These are phyloP conservation scores for Acer saccharum DNA, from an alignment of 345 rosid genomes.

Conservation along the genomic window DNA sequence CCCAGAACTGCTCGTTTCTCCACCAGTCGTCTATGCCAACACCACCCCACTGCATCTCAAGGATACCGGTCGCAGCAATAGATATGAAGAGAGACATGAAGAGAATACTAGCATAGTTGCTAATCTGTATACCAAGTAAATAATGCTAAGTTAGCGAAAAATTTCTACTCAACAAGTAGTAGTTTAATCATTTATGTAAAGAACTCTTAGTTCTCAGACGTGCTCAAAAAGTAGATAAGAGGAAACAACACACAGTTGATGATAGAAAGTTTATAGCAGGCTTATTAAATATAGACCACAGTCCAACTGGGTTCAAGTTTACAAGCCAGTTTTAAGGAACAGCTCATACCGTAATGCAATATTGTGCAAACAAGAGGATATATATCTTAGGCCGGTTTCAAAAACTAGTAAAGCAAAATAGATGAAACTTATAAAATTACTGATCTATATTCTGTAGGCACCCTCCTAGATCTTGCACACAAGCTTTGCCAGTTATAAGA, in stretches of 20 bases:
- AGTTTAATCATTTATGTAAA: constrained; percentile 9
- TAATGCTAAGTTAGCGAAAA: neutral
- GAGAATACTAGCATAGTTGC: constrained; percentile 87
- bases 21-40: constrained; percentile 97
- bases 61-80: constrained; percentile 90
- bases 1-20: constrained; percentile 99
- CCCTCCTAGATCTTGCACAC: neutral
- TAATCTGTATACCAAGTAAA: constrained; percentile 59
- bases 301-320: neutral
- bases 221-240: neutral
- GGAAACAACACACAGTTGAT: neutral
- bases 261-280: neutral
- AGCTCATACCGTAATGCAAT: neutral
- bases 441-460: neutral
- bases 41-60: constrained; percentile 99
- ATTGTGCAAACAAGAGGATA: neutral
- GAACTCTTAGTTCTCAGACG: neutral
- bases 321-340: neutral
- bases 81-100: constrained; percentile 91
- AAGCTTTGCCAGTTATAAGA: neutral
- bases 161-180: constrained; percentile 4
- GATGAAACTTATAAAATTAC: neutral
- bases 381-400: neutral
- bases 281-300: neutral
- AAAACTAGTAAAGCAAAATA: neutral